These are phyloP conservation scores for Oenanthe javanica DNA, from an alignment of 140 eudicot species.

Conservation along the genomic window DNA sequence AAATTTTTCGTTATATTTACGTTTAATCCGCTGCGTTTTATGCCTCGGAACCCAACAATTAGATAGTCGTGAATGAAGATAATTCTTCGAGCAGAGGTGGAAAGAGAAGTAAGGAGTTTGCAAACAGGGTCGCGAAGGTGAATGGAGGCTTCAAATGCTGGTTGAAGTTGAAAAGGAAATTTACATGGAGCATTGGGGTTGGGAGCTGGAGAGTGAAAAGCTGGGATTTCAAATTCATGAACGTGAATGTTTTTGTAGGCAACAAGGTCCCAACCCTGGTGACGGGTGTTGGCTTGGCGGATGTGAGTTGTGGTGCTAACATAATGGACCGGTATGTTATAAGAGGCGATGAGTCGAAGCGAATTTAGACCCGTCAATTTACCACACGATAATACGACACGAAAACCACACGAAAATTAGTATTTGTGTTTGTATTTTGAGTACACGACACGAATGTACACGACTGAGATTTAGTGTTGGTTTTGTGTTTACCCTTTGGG, in stretches of 20 bases:
- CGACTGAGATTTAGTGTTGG: too few species aligned
- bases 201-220: constrained; percentile 27
- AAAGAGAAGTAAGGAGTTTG: not conserved
- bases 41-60: too few species aligned
- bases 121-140: constrained; percentile 4
- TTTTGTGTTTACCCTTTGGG: too few species aligned
- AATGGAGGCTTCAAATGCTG: constrained; percentile 1
- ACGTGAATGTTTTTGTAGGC: constrained; percentile 31
- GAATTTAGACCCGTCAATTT: too few species aligned
- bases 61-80: not conserved
- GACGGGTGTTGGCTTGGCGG: constrained; percentile 50
- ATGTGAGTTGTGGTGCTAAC: constrained; percentile 38
- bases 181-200: constrained; percentile 23
- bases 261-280: constrained; percentile 38
- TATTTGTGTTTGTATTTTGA: too few species aligned
- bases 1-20: too few species aligned
- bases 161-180: not conserved
- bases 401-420: too few species aligned
- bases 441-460: too few species aligned
- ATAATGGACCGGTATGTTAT: constrained; percentile 46
- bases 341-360: constrained; percentile 36
- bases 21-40: too few species aligned
- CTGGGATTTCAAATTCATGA: constrained; percentile 40
- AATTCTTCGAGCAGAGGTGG: not conserved
- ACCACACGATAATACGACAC: too few species aligned